Conservation (phyloP, 257 asterid species). For the Capsicum chinense region DNA sequence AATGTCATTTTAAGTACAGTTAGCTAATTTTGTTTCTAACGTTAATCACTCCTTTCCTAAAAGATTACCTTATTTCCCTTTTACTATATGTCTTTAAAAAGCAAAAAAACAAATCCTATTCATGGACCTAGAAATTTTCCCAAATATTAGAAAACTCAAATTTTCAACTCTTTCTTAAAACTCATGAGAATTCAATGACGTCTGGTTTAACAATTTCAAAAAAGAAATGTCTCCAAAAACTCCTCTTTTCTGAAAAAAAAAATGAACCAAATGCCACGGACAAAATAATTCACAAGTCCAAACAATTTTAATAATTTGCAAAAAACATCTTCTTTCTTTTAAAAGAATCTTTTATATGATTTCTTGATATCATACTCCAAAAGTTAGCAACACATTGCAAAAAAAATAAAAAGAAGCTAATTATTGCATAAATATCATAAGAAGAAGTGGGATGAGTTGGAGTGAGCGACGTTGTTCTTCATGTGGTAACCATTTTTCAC, state of each 20-base stretch:
- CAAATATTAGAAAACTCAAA: background rate
- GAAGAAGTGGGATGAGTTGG: slow-evolving; percentile 11
- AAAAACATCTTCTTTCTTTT: background rate
- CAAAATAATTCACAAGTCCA: background rate
- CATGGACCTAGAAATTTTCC: background rate
- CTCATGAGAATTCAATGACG: background rate
- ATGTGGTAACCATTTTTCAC: too few species aligned
- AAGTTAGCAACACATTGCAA: background rate
- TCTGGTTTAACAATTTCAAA: background rate
- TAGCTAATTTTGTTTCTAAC: background rate
- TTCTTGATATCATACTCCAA: background rate
- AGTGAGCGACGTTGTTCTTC: background rate
- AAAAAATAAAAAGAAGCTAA: background rate
- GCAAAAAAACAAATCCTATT: background rate
- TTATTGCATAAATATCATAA: background rate
- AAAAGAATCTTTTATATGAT: too few species aligned
- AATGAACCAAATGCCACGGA: background rate
- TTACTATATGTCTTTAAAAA: background rate
- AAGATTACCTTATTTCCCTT: background rate
- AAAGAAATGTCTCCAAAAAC: background rate
- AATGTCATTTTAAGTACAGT: background rate
- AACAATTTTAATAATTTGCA: background rate
- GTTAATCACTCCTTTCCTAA: too few species aligned
- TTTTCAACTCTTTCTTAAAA: background rate
- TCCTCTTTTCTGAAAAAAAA: background rate